Base-by-base conservation (phyloP, 768 basidiomycete species). In the Neoboletus magnificus region DNA sequence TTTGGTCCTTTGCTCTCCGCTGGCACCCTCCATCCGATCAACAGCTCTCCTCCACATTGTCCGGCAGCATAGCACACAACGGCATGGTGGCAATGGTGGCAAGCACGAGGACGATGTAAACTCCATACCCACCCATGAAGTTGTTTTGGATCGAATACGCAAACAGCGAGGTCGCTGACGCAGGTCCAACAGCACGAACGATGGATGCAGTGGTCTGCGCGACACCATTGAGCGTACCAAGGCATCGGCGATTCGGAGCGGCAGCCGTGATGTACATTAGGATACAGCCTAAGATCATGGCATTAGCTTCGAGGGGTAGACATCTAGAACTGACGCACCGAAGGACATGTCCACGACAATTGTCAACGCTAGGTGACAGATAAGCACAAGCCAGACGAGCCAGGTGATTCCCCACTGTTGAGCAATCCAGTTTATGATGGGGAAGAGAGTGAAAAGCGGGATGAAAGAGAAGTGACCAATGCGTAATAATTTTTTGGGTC, bases 181-280 rank as follows among this genome's bases (percentile, higher is more conserved):
- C 71, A 22, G 74, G 74, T 15, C 70, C 75, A 40, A 76, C 10
- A 7, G 74, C 70, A 39, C 72, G 67, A 35, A 62, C 62, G 13
- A 71, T 22, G 11, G 73, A 67, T 29, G 66, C 71, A 12, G 62
- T 62, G 43, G 62, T 67, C 58, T 70, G 71, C 45, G 63, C 63
- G 18, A 67, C 64, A 33, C 88, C 88, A 60, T 89, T 87, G 22
- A 83, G 84, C 7, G 85, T 78, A 37, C 87, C 88, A n/a, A 89
- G 76, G 4, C 82, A 82, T 30, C 82, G 79, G 50, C 77, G 76
- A 59, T 87, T 87, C 8, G 89, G 87, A 0, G 88, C 75, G 27
- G 87, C 75, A 25, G 82, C 79, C 12, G 81, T 77, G 56, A 90
- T 84, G 62, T 82, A 86, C 58, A 90, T 87, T 63, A 89, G 82